Conservation (phyloP, 352 stramenopile genomes). For the Pythium folliculosum region DNA sequence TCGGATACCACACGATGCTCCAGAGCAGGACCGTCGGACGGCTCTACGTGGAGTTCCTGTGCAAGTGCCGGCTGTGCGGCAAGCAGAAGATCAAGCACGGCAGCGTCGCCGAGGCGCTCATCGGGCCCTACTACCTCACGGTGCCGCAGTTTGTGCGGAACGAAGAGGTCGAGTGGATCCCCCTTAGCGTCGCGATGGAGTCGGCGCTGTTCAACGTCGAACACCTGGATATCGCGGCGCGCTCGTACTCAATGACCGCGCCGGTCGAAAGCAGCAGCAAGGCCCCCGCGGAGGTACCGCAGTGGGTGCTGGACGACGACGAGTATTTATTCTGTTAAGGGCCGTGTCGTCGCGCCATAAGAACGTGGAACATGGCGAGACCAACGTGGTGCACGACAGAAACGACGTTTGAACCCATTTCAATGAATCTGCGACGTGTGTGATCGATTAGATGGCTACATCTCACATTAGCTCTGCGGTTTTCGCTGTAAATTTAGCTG, state of each 20-base stretch:
- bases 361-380: too few species aligned
- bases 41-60: slow-evolving; percentile 17
- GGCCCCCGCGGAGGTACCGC: neutral
- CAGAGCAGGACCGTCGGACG: slow-evolving; percentile 9
- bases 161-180: slow-evolving; percentile 27
- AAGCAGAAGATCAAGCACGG: slow-evolving; percentile 17
- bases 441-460: too few species aligned
- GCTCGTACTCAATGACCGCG: slow-evolving; percentile 22
- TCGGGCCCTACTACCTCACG: slow-evolving; percentile 27
- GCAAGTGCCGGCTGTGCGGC: slow-evolving; percentile 10
- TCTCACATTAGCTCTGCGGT: too few species aligned
- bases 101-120: slow-evolving; percentile 16
- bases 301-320: slow-evolving; percentile 10
- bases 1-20: slow-evolving; percentile 19
- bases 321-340: slow-evolving; percentile 9
- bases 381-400: too few species aligned
- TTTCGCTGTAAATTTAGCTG: too few species aligned
- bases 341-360: too few species aligned
- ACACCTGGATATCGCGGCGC: slow-evolving; percentile 11
- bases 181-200: slow-evolving; percentile 24
- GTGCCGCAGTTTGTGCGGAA: slow-evolving; percentile 3
- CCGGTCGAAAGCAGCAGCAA: neutral
- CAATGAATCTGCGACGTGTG: too few species aligned
- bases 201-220: slow-evolving; percentile 10
- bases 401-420: too few species aligned